These are phyloP conservation scores for Ustilago loliicola DNA, from an alignment of 1,284 basidiomycete species.

Conservation along the genomic window DNA sequence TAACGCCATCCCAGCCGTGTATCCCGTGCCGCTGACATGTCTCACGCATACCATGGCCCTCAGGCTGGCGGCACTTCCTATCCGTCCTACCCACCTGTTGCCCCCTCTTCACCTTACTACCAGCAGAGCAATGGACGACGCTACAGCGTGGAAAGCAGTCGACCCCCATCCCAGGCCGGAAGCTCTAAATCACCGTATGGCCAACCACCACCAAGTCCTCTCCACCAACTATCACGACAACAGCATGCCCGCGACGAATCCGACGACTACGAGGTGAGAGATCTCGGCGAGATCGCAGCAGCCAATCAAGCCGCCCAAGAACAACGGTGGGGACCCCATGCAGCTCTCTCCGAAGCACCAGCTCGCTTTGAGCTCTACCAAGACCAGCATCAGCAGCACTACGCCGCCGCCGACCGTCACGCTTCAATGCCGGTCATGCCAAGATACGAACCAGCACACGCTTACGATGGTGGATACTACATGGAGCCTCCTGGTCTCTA, in stretches of 20 bases:
- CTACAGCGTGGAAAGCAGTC: constrained; percentile 20
- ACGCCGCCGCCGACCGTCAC: constrained; percentile 5
- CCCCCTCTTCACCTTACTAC: constrained; percentile 33
- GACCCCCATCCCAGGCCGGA: constrained; percentile 27
- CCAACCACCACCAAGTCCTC: constrained; percentile 31
- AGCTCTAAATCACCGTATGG: constrained; percentile 23
- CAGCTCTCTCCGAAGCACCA: constrained; percentile 42
- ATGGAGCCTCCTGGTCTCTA: constrained; percentile 24
- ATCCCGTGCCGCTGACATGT: constrained; percentile 8
- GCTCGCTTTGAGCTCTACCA: constrained; percentile 30
- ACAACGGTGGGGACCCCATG: constrained; percentile 38
- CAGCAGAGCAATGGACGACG: constrained; percentile 13
- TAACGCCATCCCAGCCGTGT: neutral
- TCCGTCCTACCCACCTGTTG: constrained; percentile 41
- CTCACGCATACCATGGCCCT: constrained; percentile 17
- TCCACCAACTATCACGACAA: constrained; percentile 5
- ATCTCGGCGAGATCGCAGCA: constrained; percentile 46
- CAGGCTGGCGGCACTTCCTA: constrained; percentile 16
- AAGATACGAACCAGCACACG: constrained; percentile 13
- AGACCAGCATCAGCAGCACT: constrained; percentile 8
- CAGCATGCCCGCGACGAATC: constrained; percentile 27
- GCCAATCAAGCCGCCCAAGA: constrained; percentile 52
- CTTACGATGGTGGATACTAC: constrained; percentile 46
- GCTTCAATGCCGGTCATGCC: constrained; percentile 31
- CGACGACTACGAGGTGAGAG: constrained; percentile 56